These are phyloP conservation scores for Eucalyptus brandiana DNA, from an alignment of 345 rosid species.

Conservation along the genomic window DNA sequence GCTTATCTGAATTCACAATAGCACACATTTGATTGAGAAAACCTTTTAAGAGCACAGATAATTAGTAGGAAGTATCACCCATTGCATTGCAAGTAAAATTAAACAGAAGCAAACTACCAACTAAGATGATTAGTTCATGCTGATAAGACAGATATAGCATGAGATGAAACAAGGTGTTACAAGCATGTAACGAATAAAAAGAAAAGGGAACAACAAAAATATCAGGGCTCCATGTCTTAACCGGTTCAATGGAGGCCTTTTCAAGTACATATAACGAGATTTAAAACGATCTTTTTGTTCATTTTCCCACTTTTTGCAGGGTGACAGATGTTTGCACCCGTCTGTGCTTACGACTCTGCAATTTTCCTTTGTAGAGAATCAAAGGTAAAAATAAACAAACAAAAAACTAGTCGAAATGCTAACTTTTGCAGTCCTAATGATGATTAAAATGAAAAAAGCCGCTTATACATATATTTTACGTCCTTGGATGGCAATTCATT, in stretches of 20 bases:
- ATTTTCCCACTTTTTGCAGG: not conserved
- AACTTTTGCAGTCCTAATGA: not conserved
- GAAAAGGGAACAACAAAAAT: not conserved
- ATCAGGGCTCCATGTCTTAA: not conserved
- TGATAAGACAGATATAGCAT: not conserved
- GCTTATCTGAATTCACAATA: slow-evolving; percentile 49
- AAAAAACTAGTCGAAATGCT: not conserved
- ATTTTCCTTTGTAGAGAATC: not conserved
- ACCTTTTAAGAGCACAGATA: not conserved
- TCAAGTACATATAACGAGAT: not conserved
- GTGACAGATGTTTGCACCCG: not conserved
- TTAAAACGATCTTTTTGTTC: not conserved
- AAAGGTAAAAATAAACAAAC: not conserved
- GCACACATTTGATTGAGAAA: not conserved
- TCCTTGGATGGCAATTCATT: not conserved
- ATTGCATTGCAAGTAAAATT: not conserved
- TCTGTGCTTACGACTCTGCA: not conserved
- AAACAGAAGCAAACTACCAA: not conserved
- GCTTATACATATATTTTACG: not conserved
- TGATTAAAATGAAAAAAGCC: not conserved
- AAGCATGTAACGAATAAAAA: not conserved
- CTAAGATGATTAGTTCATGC: not conserved
- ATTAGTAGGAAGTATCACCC: not conserved
- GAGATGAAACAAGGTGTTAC: not conserved
- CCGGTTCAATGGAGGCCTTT: not conserved